These are phyloP conservation scores for Phoma sp. DNA, from an alignment of 2,329 filamentous ascomycete species.

Conservation along the genomic window DNA sequence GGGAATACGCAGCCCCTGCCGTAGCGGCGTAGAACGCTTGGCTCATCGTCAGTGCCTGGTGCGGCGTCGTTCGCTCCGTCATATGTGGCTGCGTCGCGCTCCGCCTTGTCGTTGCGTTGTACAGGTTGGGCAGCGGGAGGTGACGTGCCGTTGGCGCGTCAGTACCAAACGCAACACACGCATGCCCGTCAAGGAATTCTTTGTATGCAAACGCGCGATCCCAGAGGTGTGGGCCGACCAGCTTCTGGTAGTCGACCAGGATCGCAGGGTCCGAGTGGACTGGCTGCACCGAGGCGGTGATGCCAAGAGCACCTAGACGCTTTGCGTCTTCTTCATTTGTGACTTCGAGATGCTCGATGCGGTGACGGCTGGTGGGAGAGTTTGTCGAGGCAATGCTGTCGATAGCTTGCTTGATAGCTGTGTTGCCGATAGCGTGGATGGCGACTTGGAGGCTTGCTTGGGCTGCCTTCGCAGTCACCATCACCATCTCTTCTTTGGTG, in stretches of 20 bases:
- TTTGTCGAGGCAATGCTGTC: slow-evolving; percentile 51
- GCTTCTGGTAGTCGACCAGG: slow-evolving; percentile 61
- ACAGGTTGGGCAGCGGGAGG: slow-evolving; percentile 59
- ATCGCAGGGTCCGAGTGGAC: slow-evolving; percentile 81
- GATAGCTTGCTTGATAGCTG: slow-evolving; percentile 60
- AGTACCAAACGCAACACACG: slow-evolving; percentile 60
- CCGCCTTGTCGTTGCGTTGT: slow-evolving; percentile 60
- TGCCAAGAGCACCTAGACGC: slow-evolving; percentile 61
- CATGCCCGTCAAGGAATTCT: slow-evolving; percentile 59
- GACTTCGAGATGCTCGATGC: slow-evolving; percentile 66
- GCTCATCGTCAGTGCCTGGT: slow-evolving; percentile 57
- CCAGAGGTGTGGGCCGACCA: slow-evolving; percentile 60
- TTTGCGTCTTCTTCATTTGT: slow-evolving; percentile 56
- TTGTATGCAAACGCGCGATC: slow-evolving; percentile 64
- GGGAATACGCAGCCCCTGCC: slow-evolving; percentile 60
- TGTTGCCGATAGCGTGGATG: slow-evolving; percentile 67
- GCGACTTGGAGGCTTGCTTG: slow-evolving; percentile 62
- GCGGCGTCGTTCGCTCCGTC: slow-evolving; percentile 41
- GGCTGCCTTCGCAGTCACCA: slow-evolving; percentile 50
- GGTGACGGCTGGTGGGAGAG: slow-evolving; percentile 50
- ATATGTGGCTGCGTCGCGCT: slow-evolving; percentile 51
- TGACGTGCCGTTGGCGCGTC: slow-evolving; percentile 64
- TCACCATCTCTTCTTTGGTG: slow-evolving; percentile 11
- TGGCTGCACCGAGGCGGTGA: slow-evolving; percentile 87
- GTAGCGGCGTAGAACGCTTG: slow-evolving; percentile 60